Percentiles rank a stretch among this genome's conserved stretches.
Evolutionary conservation across 805 yeast species (phyloP).

Genomic region (Wickerhamiella cacticola): DNA sequence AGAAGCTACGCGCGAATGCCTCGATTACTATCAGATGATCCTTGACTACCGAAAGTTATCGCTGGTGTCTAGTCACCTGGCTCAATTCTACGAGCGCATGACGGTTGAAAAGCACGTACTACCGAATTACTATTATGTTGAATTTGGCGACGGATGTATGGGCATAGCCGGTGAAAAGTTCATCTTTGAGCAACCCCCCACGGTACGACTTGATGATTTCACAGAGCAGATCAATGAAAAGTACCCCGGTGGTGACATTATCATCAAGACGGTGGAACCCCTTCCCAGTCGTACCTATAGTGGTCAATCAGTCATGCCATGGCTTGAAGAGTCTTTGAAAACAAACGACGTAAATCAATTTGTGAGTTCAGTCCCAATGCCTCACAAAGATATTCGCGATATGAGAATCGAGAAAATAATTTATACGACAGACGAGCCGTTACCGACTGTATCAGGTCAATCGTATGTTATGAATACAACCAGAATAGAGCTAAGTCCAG

Average conservation of each 20-base stretch:
- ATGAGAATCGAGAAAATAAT: constrained; percentile 4
- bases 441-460: constrained; percentile 6
- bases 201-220: not conserved
- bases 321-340: not conserved
- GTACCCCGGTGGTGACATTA: not conserved
- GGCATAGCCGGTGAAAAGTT: not conserved
- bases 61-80: not conserved
- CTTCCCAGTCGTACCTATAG: not conserved
- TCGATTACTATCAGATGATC: not conserved
- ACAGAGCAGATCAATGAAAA: not conserved
- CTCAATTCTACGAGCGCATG: constrained; percentile 1
- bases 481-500: not conserved
- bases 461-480: not conserved
- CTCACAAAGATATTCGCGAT: constrained; percentile 1
- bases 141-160: not conserved
- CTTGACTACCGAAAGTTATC: not conserved
- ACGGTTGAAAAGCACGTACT: not conserved
- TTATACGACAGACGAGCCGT: not conserved
- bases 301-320: not conserved
- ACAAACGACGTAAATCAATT: not conserved
- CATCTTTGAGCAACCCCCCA: constrained; percentile 6
- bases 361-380: not conserved
- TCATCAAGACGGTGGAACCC: not conserved
- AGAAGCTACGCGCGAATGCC: not conserved
- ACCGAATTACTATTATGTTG: constrained; percentile 7